Percentiles rank a stretch among this genome's conserved stretches.
phyloP scores from a whole-genome alignment of 257 asterid genomes.

The Jasminum sambac region DNA sequence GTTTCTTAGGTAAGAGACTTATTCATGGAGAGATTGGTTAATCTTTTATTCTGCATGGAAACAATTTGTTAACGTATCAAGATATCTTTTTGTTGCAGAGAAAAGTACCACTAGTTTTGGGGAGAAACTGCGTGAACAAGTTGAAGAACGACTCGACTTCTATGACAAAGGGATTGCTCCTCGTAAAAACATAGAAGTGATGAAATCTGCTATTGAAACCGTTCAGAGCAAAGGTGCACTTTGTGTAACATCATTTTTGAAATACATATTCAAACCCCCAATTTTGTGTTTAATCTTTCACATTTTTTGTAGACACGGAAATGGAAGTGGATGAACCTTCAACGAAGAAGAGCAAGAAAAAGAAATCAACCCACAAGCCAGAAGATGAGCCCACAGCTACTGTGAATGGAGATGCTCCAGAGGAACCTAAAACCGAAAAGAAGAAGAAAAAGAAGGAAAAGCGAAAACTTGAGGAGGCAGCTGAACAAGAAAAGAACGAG shows the following conservation, averaged over 20 bases:
- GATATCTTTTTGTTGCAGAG: constrained; percentile 41
- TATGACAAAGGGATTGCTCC: constrained; percentile 98
- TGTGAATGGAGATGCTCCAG: constrained; percentile 50
- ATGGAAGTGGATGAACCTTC: constrained; percentile 44
- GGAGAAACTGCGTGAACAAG: constrained; percentile 97
- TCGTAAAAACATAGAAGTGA: constrained; percentile 85
- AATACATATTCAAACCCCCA: too few species aligned
- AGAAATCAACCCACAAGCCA: constrained; percentile 45
- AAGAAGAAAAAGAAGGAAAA: constrained; percentile 83
- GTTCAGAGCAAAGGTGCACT: constrained; percentile 57
- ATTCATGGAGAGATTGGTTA: neutral
- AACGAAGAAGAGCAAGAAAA: constrained; percentile 48
- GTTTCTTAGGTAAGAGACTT: constrained; percentile 67
- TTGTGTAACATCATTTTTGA: neutral
- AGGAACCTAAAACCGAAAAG: constrained; percentile 69
- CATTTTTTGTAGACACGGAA: constrained; percentile 27
- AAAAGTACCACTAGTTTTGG: constrained; percentile 74
- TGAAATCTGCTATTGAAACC: constrained; percentile 73
- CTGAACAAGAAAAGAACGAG: constrained; percentile 32
- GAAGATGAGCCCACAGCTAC: constrained; percentile 45
- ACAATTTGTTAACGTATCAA: neutral
- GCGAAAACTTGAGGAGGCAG: constrained; percentile 49
- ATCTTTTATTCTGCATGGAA: constrained; percentile 2
- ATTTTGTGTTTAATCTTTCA: too few species aligned
- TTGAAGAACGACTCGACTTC: constrained; percentile 92